A percentile compares a stretch with the other conserved stretches of the same genome.
Evolutionary conservation across 306 rosid genomes (phyloP).

Genomic region (Vigna mungo): DNA sequence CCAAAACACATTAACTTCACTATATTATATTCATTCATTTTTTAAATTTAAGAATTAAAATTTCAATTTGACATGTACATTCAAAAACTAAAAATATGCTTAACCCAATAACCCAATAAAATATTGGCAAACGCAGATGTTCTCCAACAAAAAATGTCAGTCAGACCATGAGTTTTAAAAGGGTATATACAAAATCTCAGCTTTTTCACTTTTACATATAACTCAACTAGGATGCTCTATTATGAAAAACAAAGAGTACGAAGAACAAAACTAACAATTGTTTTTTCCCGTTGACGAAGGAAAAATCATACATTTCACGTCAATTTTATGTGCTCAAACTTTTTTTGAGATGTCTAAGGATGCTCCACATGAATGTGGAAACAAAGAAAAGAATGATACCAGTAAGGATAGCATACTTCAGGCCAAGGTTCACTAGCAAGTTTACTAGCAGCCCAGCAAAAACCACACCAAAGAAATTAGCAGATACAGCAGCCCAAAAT

Average conservation of each 20-base stretch:
- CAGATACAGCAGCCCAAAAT: constrained; percentile 83
- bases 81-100: no score
- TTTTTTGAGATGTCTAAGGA: constrained; percentile 68
- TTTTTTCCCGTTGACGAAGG: background rate
- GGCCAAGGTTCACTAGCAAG: constrained; percentile 90
- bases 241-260: constrained; percentile 35
- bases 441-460: constrained; percentile 89
- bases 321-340: constrained; percentile 55
- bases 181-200: background rate
- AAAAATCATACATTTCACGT: constrained; percentile 31
- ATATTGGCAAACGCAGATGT: no score
- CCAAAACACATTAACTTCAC: no score
- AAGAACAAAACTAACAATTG: constrained; percentile 6
- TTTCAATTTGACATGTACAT: no score
- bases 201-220: constrained; percentile 23
- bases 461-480: constrained; percentile 85
- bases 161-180: no score
- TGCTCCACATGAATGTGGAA: constrained; percentile 92
- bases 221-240: constrained; percentile 18
- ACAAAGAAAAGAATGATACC: constrained; percentile 81
- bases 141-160: no score
- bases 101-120: no score
- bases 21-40: no score
- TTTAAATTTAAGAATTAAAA: no score
- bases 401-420: constrained; percentile 73